Conservation (phyloP, 2,329 filamentous ascomycete genomes). For the Xylaria sp. region DNA sequence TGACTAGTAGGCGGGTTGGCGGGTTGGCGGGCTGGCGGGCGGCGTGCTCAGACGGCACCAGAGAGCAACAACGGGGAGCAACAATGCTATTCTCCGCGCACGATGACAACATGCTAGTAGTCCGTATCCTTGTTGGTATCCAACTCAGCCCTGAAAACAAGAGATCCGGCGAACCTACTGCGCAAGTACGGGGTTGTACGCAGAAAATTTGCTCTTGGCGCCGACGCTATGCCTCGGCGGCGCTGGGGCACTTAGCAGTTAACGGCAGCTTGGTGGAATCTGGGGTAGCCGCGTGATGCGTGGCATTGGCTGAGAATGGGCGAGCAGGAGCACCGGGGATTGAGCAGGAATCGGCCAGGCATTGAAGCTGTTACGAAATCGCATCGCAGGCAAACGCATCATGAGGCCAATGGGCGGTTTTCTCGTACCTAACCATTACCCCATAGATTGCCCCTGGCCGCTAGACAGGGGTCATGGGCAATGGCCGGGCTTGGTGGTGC, state of each 20-base stretch:
- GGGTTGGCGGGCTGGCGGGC: not conserved
- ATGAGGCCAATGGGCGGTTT: constrained; percentile 31
- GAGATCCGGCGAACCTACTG: constrained; percentile 19
- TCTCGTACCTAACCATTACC: constrained; percentile 38
- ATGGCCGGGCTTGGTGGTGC: constrained; percentile 20
- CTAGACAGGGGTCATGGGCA: constrained; percentile 21
- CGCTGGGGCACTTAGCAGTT: constrained; percentile 34
- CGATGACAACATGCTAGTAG: constrained; percentile 23
- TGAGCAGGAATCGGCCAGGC: no score
- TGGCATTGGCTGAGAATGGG: constrained; percentile 30
- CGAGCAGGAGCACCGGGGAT: constrained; percentile 27
- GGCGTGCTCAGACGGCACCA: no score
- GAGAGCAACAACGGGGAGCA: no score
- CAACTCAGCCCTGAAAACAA: constrained; percentile 10
- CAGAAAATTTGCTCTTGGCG: constrained; percentile 23
- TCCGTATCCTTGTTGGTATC: not conserved
- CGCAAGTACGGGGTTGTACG: no score
- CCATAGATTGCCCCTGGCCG: constrained; percentile 35
- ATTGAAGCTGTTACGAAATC: constrained; percentile 35
- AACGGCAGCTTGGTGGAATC: constrained; percentile 36
- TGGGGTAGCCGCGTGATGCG: constrained; percentile 37
- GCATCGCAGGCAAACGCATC: constrained; percentile 25
- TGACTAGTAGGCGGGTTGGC: no score
- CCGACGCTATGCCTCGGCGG: constrained; percentile 2
- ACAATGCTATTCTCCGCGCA: not conserved